phyloP scores from a whole-genome alignment of 192 early-diverging fungal species.

The Entophlyctis luteolus region DNA sequence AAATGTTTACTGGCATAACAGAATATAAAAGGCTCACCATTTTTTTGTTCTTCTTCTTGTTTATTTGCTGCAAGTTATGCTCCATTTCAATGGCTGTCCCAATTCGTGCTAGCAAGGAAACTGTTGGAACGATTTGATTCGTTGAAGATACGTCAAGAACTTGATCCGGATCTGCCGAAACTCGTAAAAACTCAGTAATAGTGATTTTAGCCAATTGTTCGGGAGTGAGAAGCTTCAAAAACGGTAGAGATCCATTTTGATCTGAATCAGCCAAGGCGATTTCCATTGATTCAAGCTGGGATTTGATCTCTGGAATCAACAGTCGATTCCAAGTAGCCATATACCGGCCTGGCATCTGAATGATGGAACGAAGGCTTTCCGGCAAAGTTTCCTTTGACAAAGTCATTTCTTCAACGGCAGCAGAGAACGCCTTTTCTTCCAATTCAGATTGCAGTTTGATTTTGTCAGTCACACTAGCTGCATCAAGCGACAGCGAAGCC shows the following conservation, averaged over 20 bases:
- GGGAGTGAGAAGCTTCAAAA: slow-evolving; percentile 60
- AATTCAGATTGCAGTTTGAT: slow-evolving; percentile 71
- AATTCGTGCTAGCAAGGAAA: slow-evolving; percentile 54
- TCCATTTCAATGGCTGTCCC: slow-evolving; percentile 79
- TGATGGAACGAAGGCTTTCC: slow-evolving; percentile 47
- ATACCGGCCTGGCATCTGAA: slow-evolving; percentile 50
- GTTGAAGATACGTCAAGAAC: slow-evolving; percentile 1
- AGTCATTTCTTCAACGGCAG: slow-evolving; percentile 64
- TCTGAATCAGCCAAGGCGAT: slow-evolving; percentile 43
- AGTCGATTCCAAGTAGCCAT: slow-evolving; percentile 66
- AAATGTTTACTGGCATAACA: neutral
- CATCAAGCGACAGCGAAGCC: slow-evolving; percentile 20
- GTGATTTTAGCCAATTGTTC: slow-evolving; percentile 79
- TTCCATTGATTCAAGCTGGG: slow-evolving; percentile 60
- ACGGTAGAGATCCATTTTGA: slow-evolving; percentile 55
- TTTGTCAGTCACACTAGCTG: neutral
- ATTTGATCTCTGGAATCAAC: slow-evolving; percentile 64
- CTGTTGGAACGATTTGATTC: slow-evolving; percentile 5
- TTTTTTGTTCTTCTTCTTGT: slow-evolving; percentile 61
- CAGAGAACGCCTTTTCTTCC: slow-evolving; percentile 75
- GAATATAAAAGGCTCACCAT: slow-evolving; percentile 37
- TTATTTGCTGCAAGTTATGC: slow-evolving; percentile 69
- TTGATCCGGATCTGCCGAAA: slow-evolving; percentile 14
- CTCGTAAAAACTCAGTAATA: slow-evolving; percentile 74
- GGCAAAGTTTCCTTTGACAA: slow-evolving; percentile 51